These are phyloP conservation scores for Fraxinus quadrangulata DNA, from an alignment of 257 asterid genomes.

Conservation along the genomic window DNA sequence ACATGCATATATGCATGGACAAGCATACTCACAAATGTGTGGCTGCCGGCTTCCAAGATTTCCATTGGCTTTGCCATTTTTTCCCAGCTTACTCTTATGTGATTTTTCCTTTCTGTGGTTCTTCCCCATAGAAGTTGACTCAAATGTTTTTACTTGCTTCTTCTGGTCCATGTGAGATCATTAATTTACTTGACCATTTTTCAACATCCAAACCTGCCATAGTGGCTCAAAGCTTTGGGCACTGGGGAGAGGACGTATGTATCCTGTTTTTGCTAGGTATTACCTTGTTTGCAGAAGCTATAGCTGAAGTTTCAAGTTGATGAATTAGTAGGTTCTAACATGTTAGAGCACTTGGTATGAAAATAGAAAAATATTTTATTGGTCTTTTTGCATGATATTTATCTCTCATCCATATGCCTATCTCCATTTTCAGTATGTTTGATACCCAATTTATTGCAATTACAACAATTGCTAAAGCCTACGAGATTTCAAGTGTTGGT, in stretches of 20 bases:
- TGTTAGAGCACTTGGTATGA: not conserved
- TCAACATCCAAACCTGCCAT: constrained; percentile 3
- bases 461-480: not conserved
- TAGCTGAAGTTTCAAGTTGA: constrained; percentile 4
- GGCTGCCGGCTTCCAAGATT: not conserved
- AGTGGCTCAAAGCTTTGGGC: not conserved
- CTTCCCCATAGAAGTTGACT: not conserved
- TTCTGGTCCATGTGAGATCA: not conserved
- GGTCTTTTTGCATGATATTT: not conserved
- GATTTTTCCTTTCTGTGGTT: not conserved
- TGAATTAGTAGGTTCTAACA: constrained; percentile 1
- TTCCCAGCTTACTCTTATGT: not conserved
- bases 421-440: not conserved
- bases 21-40: not conserved
- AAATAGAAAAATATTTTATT: not conserved
- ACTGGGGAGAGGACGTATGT: not conserved
- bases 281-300: constrained; percentile 10
- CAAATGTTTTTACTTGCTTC: not conserved
- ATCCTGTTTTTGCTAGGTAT: not conserved
- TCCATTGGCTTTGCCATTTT: not conserved
- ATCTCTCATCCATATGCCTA: constrained; percentile 1
- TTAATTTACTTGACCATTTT: constrained; percentile 9
- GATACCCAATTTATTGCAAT: not conserved
- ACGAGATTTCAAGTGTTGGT: not conserved
- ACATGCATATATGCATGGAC: not conserved